phyloP scores from a whole-genome alignment of 495 filamentous ascomycete genomes.

The Hypoxylon crocopeplum region DNA sequence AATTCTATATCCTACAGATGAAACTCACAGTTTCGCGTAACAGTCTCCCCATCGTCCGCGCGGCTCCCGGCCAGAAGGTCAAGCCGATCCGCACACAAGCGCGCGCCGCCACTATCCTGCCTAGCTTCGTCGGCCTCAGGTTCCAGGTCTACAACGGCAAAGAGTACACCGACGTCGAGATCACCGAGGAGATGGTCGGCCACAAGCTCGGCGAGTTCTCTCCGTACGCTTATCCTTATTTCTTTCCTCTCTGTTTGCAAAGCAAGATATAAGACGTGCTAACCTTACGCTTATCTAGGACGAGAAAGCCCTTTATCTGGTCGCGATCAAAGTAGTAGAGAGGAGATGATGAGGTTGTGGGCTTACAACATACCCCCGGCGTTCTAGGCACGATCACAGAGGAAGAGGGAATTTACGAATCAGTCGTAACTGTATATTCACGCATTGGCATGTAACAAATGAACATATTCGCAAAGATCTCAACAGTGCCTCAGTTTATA shows the following conservation, averaged over 20 bases:
- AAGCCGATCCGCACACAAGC: slow-evolving; percentile 88
- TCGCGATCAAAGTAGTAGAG: slow-evolving; percentile 77
- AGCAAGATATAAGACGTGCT: neutral
- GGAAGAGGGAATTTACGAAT: neutral
- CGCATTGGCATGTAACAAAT: neutral
- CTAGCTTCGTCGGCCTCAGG: slow-evolving; percentile 91
- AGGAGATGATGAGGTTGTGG: slow-evolving; percentile 32
- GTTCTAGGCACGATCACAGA: slow-evolving; percentile 9
- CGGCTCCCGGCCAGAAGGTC: slow-evolving; percentile 65
- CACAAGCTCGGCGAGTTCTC: slow-evolving; percentile 97
- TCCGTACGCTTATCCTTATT: too few relatives aligned
- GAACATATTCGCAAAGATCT: too few relatives aligned
- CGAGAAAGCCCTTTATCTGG: slow-evolving; percentile 80
- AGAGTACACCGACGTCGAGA: slow-evolving; percentile 82
- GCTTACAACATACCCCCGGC: slow-evolving; percentile 10
- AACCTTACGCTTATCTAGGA: slow-evolving; percentile 58
- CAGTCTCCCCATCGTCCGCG: slow-evolving; percentile 69
- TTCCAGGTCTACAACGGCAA: slow-evolving; percentile 98
- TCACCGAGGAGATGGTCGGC: slow-evolving; percentile 98
- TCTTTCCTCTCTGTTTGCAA: neutral
- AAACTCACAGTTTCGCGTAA: slow-evolving; percentile 4
- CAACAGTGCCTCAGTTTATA: too few relatives aligned
- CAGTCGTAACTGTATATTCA: slow-evolving; percentile 13
- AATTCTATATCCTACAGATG: neutral
- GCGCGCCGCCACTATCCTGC: slow-evolving; percentile 89